These are phyloP conservation scores for Aspergillus carbonarius DNA, from an alignment of 2,329 filamentous ascomycete genomes.

Conservation along the genomic window DNA sequence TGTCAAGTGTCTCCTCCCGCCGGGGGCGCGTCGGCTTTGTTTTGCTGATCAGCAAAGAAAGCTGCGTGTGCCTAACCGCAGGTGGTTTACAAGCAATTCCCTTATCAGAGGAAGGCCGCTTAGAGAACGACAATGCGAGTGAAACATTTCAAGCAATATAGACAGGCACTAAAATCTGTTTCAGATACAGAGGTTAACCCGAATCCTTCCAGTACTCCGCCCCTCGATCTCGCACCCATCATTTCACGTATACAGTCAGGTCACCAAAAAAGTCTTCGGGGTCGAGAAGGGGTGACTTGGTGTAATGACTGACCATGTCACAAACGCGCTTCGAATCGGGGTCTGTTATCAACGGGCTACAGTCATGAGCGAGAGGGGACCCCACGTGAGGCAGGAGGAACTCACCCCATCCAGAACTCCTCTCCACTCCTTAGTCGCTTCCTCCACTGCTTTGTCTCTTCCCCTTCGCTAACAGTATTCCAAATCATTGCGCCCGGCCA, in stretches of 20 bases:
- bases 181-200: too few species aligned
- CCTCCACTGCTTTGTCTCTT: constrained; percentile 13
- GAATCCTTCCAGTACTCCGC: too few species aligned
- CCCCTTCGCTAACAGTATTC: constrained; percentile 18
- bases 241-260: constrained; percentile 20
- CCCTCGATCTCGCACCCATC: not conserved
- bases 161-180: too few species aligned
- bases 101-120: too few species aligned
- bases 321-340: constrained; percentile 21
- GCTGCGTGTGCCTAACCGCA: too few species aligned
- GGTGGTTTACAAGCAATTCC: too few species aligned
- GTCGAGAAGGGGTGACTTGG: constrained; percentile 13
- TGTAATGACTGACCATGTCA: constrained; percentile 23
- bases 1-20: too few species aligned
- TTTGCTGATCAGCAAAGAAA: too few species aligned
- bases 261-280: constrained; percentile 22
- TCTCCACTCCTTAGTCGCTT: constrained; percentile 15
- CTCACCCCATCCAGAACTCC: constrained; percentile 20
- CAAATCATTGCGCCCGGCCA: constrained; percentile 35
- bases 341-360: constrained; percentile 22
- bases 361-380: not conserved
- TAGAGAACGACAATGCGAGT: too few species aligned
- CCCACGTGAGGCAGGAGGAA: not conserved
- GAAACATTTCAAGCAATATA: too few species aligned
- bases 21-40: too few species aligned